A percentile compares a stretch with the other conserved stretches of the same genome.
Evolutionary conservation across 2,329 filamentous ascomycete species (phyloP).

Genomic region (Albifimbria verrucaria): DNA sequence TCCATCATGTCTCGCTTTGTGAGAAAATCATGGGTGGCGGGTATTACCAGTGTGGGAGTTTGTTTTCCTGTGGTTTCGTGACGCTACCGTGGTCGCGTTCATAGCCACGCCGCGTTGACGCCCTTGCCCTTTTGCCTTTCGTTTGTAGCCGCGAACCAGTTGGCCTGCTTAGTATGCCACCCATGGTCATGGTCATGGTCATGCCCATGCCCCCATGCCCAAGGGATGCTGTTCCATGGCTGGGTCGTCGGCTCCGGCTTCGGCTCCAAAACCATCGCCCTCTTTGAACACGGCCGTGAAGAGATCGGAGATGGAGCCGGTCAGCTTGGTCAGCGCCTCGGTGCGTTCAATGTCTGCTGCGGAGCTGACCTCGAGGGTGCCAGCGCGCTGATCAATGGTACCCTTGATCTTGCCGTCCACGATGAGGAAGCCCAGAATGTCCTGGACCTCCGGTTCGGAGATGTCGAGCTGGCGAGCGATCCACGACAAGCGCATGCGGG

Average conservation of each 20-base stretch:
- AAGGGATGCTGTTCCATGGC: slow-evolving; percentile 16
- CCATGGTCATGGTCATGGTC: too few relatives aligned
- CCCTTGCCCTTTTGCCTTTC: slow-evolving; percentile 19
- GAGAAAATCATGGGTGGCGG: too few relatives aligned
- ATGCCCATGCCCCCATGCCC: slow-evolving; percentile 7
- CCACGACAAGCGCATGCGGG: slow-evolving; percentile 82
- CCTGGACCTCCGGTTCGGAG: slow-evolving; percentile 79
- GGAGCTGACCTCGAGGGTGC: slow-evolving; percentile 77
- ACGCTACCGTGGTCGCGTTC: slow-evolving; percentile 1
- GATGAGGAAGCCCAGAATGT: slow-evolving; percentile 93
- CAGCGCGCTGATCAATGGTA: slow-evolving; percentile 84
- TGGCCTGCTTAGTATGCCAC: too few relatives aligned
- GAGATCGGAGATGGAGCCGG: slow-evolving; percentile 63
- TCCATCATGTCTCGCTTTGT: too few relatives aligned
- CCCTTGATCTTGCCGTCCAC: slow-evolving; percentile 84
- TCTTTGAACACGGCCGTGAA: slow-evolving; percentile 74
- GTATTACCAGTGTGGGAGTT: too few relatives aligned
- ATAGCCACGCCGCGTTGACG: slow-evolving; percentile 10
- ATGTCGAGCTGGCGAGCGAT: slow-evolving; percentile 88
- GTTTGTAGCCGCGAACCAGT: too few relatives aligned
- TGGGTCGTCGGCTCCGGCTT: slow-evolving; percentile 23
- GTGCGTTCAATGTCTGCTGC: slow-evolving; percentile 71
- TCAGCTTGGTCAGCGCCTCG: slow-evolving; percentile 70
- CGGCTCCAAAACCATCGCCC: slow-evolving; percentile 56
- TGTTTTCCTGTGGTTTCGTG: neutral